phyloP scores from a whole-genome alignment of 345 rosid genomes.

The Camelina neglecta region DNA sequence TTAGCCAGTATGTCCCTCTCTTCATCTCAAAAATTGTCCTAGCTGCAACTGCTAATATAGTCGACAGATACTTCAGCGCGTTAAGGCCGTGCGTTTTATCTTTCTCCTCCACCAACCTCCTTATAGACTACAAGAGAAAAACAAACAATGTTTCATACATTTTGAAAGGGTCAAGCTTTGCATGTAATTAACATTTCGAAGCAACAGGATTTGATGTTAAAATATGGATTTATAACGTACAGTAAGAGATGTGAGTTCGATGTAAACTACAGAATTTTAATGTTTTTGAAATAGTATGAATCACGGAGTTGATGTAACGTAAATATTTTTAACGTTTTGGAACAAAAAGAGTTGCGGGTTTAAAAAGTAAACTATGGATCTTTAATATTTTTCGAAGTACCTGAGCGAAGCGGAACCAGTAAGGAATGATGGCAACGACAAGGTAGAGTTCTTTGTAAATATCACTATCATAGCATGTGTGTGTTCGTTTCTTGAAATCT shows the following conservation, averaged over 20 bases:
- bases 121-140: slow-evolving; percentile 51
- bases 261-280: background rate
- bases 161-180: background rate
- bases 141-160: background rate
- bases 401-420: slow-evolving; percentile 65
- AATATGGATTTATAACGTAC: background rate
- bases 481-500: slow-evolving; percentile 55
- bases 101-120: slow-evolving; percentile 66
- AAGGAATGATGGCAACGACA: slow-evolving; percentile 63
- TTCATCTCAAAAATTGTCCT: slow-evolving; percentile 50
- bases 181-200: background rate
- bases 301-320: background rate
- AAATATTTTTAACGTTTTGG: background rate
- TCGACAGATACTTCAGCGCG: slow-evolving; percentile 62
- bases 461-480: slow-evolving; percentile 53
- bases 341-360: background rate
- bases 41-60: slow-evolving; percentile 60
- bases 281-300: background rate
- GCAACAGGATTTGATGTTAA: background rate
- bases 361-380: background rate
- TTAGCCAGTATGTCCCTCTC: slow-evolving; percentile 47
- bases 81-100: slow-evolving; percentile 53
- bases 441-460: slow-evolving; percentile 55
- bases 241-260: background rate
- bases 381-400: too few species aligned